A percentile compares a stretch with the other conserved stretches of the same genome.
Conservation (phyloP, 441 rosid species). For the Pelargonium exstipulatum region DNA sequence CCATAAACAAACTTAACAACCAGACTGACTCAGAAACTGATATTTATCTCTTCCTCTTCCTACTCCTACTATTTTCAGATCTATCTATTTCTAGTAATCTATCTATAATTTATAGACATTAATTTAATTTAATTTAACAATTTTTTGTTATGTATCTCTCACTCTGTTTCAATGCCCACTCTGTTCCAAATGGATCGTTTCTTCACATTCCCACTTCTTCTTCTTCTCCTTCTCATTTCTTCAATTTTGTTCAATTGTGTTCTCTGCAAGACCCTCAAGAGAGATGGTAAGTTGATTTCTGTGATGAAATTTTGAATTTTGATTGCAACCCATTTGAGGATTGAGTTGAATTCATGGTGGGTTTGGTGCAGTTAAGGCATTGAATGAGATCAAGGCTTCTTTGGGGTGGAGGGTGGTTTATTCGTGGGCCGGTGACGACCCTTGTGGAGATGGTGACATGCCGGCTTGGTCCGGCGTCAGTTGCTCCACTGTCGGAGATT, state of each 20-base stretch:
- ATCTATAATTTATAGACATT: no score
- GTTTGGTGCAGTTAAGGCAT: conserved; percentile 51
- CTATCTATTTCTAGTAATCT: not conserved
- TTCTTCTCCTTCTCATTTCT: not conserved
- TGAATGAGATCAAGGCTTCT: conserved; percentile 72
- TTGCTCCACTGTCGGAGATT: conserved; percentile 64
- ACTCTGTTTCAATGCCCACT: not conserved
- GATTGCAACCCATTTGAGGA: not conserved
- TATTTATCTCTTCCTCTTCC: no score
- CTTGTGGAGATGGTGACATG: conserved; percentile 65
- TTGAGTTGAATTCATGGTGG: not conserved
- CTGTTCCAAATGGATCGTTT: not conserved
- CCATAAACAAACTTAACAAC: not conserved
- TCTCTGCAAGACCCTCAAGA: not conserved
- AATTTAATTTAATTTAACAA: no score
- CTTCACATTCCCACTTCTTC: not conserved
- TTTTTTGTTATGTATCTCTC: not conserved
- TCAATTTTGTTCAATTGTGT: not conserved
- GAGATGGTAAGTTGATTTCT: not conserved
- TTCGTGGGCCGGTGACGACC: conserved; percentile 81
- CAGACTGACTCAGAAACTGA: not conserved
- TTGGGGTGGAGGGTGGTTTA: conserved; percentile 84
- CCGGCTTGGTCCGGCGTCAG: conserved; percentile 78
- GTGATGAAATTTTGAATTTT: not conserved
- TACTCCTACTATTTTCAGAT: not conserved